Base-by-base conservation (phyloP, 140 eudicot genomes). In the Senecio squalidus region DNA sequence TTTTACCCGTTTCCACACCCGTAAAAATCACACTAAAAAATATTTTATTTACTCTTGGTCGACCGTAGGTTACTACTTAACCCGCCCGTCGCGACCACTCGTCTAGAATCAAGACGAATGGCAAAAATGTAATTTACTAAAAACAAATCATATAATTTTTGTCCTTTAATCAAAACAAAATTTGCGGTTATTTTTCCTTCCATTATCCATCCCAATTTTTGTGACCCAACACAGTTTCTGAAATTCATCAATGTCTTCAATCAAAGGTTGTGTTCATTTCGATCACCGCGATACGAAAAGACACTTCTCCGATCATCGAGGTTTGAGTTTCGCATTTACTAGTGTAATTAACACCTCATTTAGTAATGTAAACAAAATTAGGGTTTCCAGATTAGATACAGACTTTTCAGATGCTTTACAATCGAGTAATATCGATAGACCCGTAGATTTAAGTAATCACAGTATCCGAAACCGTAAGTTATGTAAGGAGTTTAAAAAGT, bases 341-440 rank as follows among this genome's bases (percentile, higher is more conserved):
- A 56, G 76, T 60, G 44, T 41, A 62, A 39, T 38, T 55, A 57
- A 62, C 31, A 58, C 64, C 46, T 78, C 89, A 9, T 73, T 66
- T 67, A 11, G 29, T 51, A 74, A 69, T 16, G 48, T 70, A 24
- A 83, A 67, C 47, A 72, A 64, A 25, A 49, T 74, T 72, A 76
- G 81, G 76, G 94, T 75, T 75, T 80, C 89, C 44, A 66, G 69
- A 36, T 36, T 80, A 40, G 80, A 80, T 43, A 80, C 80, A 28
- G 89, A 78, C 47, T 13, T 71, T 20, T 65, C 62, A 10, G 77
- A 72, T 48, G 34, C 56, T 28, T 49, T n/a, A n/a, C n/a, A n/a
- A n/a, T n/a, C n/a, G n/a, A 62, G 11, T 50, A 48, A 30, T 55
- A 55, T 44, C 15, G 81, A 60, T 41, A 66, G 58, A 60, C 78